A percentile compares a stretch with the other conserved stretches of the same genome.
These are phyloP conservation scores for Rhodotorula mucilaginosa DNA, from an alignment of 1,284 basidiomycete species.

Conservation along the genomic window DNA sequence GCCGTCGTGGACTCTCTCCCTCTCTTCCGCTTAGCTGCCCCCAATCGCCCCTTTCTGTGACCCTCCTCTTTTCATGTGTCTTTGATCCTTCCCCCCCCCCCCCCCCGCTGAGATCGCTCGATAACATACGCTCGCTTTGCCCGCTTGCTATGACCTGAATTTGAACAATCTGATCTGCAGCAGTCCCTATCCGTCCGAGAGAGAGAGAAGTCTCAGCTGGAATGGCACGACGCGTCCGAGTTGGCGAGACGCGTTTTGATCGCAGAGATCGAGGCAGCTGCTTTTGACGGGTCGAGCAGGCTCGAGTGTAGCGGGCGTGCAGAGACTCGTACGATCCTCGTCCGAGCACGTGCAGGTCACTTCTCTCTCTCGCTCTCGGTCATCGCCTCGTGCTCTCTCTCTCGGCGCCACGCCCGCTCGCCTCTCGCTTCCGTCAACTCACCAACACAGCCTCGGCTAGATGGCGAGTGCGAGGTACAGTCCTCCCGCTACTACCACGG, in stretches of 20 bases:
- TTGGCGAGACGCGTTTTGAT: too few relatives aligned
- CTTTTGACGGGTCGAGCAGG: background rate
- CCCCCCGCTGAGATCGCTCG: too few relatives aligned
- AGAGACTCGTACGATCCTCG: background rate
- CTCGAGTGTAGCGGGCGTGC: background rate
- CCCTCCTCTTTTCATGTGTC: background rate
- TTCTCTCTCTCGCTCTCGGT: background rate
- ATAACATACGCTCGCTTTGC: slow-evolving; percentile 2
- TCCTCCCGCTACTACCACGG: background rate
- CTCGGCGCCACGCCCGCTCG: background rate
- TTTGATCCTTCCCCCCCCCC: too few relatives aligned
- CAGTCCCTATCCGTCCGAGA: background rate
- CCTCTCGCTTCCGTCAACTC: background rate
- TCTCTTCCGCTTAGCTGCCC: too few relatives aligned
- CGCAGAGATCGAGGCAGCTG: too few relatives aligned
- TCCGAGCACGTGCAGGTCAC: background rate
- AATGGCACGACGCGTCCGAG: too few relatives aligned
- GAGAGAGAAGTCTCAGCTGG: background rate
- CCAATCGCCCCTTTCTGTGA: background rate
- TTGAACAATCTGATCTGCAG: background rate
- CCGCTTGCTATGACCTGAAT: background rate
- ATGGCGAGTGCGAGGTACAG: background rate
- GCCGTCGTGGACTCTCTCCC: too few relatives aligned
- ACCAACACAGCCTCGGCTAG: background rate
- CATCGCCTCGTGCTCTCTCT: too few relatives aligned